Conservation (phyloP, 2,329 filamentous ascomycete species). For the Sphaceloma murrayae region DNA sequence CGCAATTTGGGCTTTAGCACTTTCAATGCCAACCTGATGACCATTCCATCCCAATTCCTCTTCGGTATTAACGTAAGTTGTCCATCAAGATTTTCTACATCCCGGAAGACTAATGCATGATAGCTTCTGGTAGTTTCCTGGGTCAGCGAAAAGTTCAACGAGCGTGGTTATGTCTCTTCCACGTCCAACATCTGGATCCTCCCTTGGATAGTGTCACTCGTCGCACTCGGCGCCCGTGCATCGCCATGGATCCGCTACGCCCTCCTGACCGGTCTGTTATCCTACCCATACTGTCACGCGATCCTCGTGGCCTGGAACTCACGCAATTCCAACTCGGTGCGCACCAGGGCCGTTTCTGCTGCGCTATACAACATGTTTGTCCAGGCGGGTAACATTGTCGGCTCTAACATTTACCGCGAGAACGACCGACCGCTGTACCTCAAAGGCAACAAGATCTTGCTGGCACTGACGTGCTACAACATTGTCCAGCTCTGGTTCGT, state of each 20-base stretch:
- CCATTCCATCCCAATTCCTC: conserved; percentile 41
- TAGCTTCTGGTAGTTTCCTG: conserved; percentile 43
- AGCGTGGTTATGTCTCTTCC: conserved; percentile 41
- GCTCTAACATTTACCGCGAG: conserved; percentile 41
- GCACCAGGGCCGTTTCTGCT: conserved; percentile 35
- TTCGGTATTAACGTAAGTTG: conserved; percentile 17
- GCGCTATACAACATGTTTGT: conserved; percentile 41
- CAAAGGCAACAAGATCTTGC: conserved; percentile 32
- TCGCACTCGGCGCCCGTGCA: conserved; percentile 25
- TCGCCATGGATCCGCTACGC: conserved; percentile 33
- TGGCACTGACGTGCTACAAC: conserved; percentile 27
- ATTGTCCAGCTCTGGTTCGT: conserved; percentile 26
- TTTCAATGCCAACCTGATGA: conserved; percentile 54
- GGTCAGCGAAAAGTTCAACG: conserved; percentile 42
- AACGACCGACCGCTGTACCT: conserved; percentile 39
- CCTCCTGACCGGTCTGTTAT: conserved; percentile 33
- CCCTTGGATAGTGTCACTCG: conserved; percentile 32
- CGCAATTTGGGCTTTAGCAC: conserved; percentile 49
- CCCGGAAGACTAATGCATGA: conserved; percentile 24
- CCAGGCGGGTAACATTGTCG: conserved; percentile 40
- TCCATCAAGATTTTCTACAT: neutral
- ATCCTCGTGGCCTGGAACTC: conserved; percentile 37
- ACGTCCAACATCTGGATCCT: conserved; percentile 33
- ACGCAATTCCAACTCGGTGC: conserved; percentile 35
- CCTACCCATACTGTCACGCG: conserved; percentile 37